A percentile compares a stretch with the other conserved stretches of the same genome.
Conservation (phyloP, 2,329 filamentous ascomycete genomes). For the Colletotrichum echinochloae region DNA sequence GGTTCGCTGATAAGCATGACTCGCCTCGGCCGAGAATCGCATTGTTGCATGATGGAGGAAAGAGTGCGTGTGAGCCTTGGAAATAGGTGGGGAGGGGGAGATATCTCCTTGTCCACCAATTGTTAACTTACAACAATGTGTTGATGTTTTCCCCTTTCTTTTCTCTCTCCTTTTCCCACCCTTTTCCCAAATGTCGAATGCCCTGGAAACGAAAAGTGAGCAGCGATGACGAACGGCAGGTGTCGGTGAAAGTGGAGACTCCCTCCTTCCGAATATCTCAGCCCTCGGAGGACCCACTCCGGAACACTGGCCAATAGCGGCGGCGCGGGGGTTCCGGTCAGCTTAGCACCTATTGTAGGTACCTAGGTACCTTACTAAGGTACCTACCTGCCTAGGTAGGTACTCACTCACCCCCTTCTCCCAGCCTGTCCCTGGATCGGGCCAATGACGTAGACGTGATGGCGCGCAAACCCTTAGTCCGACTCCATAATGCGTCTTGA, state of each 20-base stretch:
- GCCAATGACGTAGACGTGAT: conserved; percentile 39
- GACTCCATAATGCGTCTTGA: not conserved
- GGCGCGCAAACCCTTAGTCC: not conserved
- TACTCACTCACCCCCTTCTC: not conserved
- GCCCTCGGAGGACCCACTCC: conserved; percentile 14
- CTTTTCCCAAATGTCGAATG: not conserved
- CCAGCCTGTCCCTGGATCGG: conserved; percentile 10
- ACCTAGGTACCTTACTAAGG: too few relatives aligned
- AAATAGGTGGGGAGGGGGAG: not conserved
- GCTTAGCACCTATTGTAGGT: not conserved
- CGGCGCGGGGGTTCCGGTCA: not conserved
- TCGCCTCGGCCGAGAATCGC: not conserved
- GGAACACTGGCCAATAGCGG: conserved; percentile 24
- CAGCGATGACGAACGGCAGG: not conserved
- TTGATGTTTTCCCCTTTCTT: not conserved
- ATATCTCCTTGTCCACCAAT: not conserved
- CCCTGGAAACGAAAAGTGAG: conserved; percentile 12
- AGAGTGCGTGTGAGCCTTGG: conserved; percentile 12
- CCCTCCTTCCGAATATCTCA: conserved; percentile 10
- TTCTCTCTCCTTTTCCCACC: not conserved
- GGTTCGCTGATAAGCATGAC: conserved; percentile 16
- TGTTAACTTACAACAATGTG: not conserved
- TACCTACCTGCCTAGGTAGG: too few relatives aligned
- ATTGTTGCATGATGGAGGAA: not conserved
- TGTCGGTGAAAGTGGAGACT: conserved; percentile 1